A percentile compares a stretch with the other conserved stretches of the same genome.
Evolutionary conservation across 345 rosid species (phyloP).

Genomic region (Syzygium grande): DNA sequence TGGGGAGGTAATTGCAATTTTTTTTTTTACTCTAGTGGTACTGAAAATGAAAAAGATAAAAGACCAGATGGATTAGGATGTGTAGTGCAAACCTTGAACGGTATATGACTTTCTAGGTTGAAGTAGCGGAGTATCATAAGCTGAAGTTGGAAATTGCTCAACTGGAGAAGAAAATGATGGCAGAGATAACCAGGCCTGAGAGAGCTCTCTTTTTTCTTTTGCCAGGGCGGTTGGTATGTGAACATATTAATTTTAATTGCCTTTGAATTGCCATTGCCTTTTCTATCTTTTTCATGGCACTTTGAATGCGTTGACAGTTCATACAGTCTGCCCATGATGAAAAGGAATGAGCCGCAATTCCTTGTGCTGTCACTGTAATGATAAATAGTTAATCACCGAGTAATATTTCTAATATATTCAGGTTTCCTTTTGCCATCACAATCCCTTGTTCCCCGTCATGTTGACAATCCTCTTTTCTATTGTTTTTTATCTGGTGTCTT

Average conservation of each 20-base stretch:
- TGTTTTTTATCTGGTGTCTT: neutral
- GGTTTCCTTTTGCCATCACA: neutral
- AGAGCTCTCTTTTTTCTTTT: constrained; percentile 79
- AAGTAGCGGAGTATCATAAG: constrained; percentile 85
- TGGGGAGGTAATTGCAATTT: constrained; percentile 57
- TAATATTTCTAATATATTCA: neutral
- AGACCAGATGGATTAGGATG: neutral
- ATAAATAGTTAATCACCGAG: neutral
- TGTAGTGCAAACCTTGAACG: neutral
- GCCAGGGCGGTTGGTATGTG: constrained; percentile 89
- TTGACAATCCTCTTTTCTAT: neutral
- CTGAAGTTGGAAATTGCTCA: constrained; percentile 76
- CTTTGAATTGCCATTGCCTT: neutral
- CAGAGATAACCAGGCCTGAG: constrained; percentile 93
- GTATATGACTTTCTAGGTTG: constrained; percentile 35
- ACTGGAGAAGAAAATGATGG: constrained; percentile 88
- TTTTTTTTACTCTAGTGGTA: neutral
- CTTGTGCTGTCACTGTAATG: neutral
- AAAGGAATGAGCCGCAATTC: neutral
- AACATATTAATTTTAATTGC: neutral
- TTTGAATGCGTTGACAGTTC: neutral
- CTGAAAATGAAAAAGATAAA: neutral
- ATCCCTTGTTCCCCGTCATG: neutral
- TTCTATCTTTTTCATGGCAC: neutral
- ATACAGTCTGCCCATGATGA: neutral